phyloP scores from a whole-genome alignment of 2,329 filamentous ascomycete species.

The Furcasterigmium furcatum region DNA sequence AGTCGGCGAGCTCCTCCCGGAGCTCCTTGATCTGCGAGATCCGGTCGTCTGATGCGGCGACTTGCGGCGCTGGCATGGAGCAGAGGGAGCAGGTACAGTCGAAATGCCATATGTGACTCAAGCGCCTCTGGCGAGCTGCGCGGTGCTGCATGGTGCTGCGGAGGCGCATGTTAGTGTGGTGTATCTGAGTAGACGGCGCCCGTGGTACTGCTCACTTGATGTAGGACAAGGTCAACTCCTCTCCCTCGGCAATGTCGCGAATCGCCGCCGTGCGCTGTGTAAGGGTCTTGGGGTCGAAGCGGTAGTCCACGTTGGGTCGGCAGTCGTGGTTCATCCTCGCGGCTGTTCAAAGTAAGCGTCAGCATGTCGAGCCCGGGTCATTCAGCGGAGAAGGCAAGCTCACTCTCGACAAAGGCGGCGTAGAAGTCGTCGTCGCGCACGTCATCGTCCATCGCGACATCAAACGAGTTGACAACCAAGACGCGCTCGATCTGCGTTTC shows the following conservation, averaged over 20 bases:
- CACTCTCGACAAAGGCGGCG: constrained; percentile 34
- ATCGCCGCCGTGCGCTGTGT: constrained; percentile 34
- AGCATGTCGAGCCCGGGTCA: neutral
- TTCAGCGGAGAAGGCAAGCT: constrained; percentile 6
- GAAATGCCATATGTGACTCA: constrained; percentile 35
- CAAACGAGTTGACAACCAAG: constrained; percentile 33
- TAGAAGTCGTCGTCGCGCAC: constrained; percentile 26
- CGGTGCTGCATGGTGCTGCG: constrained; percentile 26
- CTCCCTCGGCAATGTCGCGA: constrained; percentile 34
- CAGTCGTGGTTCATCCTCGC: constrained; percentile 43
- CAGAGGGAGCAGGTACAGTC: constrained; percentile 35
- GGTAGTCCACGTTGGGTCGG: constrained; percentile 40
- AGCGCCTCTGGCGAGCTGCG: constrained; percentile 20
- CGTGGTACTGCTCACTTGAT: constrained; percentile 23
- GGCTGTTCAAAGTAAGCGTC: constrained; percentile 14
- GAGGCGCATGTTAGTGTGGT: neutral
- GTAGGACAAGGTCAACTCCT: constrained; percentile 41
- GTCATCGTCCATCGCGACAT: constrained; percentile 26
- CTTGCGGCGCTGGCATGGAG: constrained; percentile 19
- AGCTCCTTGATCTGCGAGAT: constrained; percentile 28
- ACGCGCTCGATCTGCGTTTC: constrained; percentile 28
- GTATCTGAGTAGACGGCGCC: neutral
- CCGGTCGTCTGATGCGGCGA: constrained; percentile 30
- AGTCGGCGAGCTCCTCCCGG: constrained; percentile 25
- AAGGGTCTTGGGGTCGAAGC: constrained; percentile 32